phyloP scores from a whole-genome alignment of 1,284 basidiomycete genomes.

The Ustilago sp. region DNA sequence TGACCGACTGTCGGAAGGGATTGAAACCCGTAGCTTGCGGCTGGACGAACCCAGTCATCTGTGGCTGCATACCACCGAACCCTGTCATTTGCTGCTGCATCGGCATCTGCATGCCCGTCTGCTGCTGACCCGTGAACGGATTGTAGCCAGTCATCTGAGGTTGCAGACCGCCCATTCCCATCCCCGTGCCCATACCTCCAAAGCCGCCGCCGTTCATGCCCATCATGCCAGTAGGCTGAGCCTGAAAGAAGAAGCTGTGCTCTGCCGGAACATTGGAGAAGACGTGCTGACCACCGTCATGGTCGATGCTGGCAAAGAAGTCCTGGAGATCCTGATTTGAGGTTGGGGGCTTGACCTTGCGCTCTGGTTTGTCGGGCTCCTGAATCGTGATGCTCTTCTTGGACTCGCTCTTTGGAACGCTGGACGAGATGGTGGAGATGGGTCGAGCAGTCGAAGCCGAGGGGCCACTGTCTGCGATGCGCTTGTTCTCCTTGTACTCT shows the following conservation, averaged over 20 bases:
- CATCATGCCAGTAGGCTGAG: constrained; percentile 59
- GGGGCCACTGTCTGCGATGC: constrained; percentile 75
- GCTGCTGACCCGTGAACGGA: constrained; percentile 67
- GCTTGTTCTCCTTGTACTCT: constrained; percentile 89
- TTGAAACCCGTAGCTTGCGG: constrained; percentile 82
- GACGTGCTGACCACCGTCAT: constrained; percentile 79
- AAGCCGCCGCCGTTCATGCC: constrained; percentile 39
- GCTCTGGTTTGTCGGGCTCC: constrained; percentile 53
- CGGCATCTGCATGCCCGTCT: constrained; percentile 52
- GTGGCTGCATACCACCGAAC: constrained; percentile 61
- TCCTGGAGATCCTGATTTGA: constrained; percentile 76
- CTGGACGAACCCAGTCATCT: constrained; percentile 73
- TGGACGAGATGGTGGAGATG: constrained; percentile 18
- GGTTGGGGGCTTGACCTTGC: constrained; percentile 53
- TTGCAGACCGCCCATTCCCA: constrained; percentile 61
- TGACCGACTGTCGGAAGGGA: constrained; percentile 74
- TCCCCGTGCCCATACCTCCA: constrained; percentile 71
- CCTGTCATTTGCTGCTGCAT: constrained; percentile 76
- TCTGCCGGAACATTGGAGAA: constrained; percentile 72
- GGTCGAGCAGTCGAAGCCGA: constrained; percentile 24
- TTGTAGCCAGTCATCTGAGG: constrained; percentile 71
- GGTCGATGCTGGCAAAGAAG: constrained; percentile 92
- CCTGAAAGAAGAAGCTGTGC: constrained; percentile 48
- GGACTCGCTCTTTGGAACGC: constrained; percentile 44
- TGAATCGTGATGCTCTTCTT: constrained; percentile 56